Evolutionary conservation across 1,139 yeast species (phyloP).

Genomic region (Geotrichum candidum): DNA sequence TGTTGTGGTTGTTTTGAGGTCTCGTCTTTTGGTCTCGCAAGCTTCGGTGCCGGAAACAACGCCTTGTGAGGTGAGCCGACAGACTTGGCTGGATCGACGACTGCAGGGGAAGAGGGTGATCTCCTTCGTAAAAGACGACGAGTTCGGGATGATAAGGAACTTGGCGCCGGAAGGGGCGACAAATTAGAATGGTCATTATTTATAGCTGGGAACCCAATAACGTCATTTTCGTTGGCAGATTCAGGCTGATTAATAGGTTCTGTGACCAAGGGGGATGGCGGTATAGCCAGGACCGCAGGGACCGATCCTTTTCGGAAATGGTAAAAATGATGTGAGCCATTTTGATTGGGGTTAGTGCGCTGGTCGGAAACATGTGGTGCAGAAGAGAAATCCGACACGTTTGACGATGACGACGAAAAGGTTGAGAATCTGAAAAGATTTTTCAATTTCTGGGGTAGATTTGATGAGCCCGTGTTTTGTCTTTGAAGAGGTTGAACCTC

Average conservation of each 20-base stretch:
- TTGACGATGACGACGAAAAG: not conserved
- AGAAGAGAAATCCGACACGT: not conserved
- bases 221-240: constrained; percentile 6
- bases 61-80: constrained; percentile 19
- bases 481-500: not conserved
- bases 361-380: not conserved
- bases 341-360: not conserved
- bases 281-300: not conserved
- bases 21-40: not conserved
- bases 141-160: constrained; percentile 3
- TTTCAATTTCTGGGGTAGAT: constrained; percentile 30
- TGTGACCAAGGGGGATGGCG: not conserved
- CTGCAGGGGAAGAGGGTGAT: constrained; percentile 37
- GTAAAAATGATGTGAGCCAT: not conserved
- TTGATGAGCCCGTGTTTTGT: constrained; percentile 1
- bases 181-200: not conserved
- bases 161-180: not conserved
- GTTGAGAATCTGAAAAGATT: constrained; percentile 29
- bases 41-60: not conserved
- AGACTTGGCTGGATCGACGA: constrained; percentile 56
- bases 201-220: constrained; percentile 8
- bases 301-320: not conserved
- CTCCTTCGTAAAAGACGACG: constrained; percentile 33
- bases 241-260: not conserved
- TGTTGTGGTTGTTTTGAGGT: not conserved